A percentile compares a stretch with the other conserved stretches of the same genome.
Evolutionary conservation across 2,329 filamentous ascomycete species (phyloP).

Genomic region (Apiospora pterosperma): DNA sequence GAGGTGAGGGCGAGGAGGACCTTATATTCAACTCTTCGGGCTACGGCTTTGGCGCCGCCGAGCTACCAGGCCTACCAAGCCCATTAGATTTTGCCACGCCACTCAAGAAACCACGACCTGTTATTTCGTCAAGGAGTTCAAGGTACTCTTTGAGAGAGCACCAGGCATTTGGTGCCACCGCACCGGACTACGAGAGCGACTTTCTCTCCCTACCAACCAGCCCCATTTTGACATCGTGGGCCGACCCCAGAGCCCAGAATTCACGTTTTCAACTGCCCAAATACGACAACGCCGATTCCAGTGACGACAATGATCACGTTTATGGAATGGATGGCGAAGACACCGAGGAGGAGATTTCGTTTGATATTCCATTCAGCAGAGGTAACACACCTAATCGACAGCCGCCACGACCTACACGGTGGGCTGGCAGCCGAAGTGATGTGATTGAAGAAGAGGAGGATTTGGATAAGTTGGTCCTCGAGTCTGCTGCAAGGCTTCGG

Average conservation of each 20-base stretch:
- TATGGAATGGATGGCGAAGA: neutral
- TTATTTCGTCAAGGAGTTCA: neutral
- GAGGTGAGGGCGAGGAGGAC: constrained; percentile 8
- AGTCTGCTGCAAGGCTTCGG: neutral
- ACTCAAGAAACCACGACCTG: neutral
- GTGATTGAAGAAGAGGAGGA: constrained; percentile 7
- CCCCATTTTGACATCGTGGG: neutral
- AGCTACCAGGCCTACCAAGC: constrained; percentile 7
- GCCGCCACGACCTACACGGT: neutral
- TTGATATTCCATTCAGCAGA: constrained; percentile 10
- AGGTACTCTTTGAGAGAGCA: neutral
- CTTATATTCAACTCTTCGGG: constrained; percentile 8
- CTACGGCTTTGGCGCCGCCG: constrained; percentile 7
- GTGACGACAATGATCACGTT: neutral
- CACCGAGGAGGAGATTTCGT: constrained; percentile 8
- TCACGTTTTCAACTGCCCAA: neutral
- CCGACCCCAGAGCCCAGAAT: neutral
- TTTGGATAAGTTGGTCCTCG: neutral
- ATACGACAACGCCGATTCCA: neutral
- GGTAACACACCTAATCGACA: neutral
- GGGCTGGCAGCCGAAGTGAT: neutral
- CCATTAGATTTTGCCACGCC: neutral
- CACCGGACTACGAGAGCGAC: neutral
- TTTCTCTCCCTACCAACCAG: neutral
- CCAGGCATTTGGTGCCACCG: neutral